Evolutionary conservation across 1,284 basidiomycete species (phyloP), one percentile per base, ranked within the genome.

Genomic region (Mycena sp.): DNA sequence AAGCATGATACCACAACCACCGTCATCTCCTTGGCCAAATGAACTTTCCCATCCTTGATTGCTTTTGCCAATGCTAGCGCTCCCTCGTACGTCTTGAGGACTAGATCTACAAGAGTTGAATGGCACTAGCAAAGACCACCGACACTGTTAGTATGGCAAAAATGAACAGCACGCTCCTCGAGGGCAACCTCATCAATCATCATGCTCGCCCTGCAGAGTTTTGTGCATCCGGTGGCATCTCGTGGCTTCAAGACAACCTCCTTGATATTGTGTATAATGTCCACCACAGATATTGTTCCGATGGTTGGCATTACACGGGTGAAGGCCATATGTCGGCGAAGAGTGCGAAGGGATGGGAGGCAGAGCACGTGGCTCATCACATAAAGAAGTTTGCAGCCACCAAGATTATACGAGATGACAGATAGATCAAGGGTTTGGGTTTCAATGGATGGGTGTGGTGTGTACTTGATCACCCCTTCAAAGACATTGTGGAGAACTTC

Each of bases 1-100:
- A 65, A 65, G 9, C 32, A 26, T 0, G 41, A 32, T 10, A 49
- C 53, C 7, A 53, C 44, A 16, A 51, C 53, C 10, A 68, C 67
- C 3, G 64, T 65, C 43, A 59, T 32, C 16, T 68, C 67, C 40
- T 66, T 65, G 11, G 32, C 58, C n/a, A 67, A 38, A 54, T 67
- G 65, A 6, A 55, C 41, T 35, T 35, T 17, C 14, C 48, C 48
- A 4, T 1, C 5, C 19, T 45, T 44, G 41, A 60, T 41, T 2
- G 23, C n/a, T 5, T 40, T 29, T 3, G 37, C 50, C 17, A 52
- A n/a, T 14, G 23, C n/a, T 1, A 52, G 3, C 17, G 37, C 50
- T 14, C 12, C 12, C 6, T 52, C 38, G 38, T 40, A 52, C 6
- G 26, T 52, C 2, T 41, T 28, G 25, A 52, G 50, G 21, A 41